phyloP scores from a whole-genome alignment of 1,139 yeast genomes.

The Nakaseomyces bracarensis region DNA sequence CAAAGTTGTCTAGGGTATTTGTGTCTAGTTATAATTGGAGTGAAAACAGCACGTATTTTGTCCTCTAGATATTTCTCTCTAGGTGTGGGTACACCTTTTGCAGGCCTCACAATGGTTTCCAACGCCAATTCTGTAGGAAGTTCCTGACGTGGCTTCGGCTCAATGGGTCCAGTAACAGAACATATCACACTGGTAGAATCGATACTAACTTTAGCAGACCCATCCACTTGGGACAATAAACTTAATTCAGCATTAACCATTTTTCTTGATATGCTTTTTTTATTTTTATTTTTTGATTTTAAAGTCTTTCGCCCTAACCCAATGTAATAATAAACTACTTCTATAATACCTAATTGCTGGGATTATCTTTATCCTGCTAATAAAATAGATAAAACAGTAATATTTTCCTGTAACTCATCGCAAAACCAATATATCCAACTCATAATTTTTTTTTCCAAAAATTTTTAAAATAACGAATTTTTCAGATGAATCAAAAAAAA shows the following conservation, averaged over 20 bases:
- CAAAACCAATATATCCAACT: no score
- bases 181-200: conserved; percentile 54
- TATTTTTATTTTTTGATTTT: no score
- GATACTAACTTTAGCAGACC: conserved; percentile 56
- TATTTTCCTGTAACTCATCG: no score
- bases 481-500: no score
- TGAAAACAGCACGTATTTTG: conserved; percentile 53
- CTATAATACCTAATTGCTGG: no score
- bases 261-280: neutral
- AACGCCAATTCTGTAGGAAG: conserved; percentile 69
- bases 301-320: no score
- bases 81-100: conserved; percentile 63
- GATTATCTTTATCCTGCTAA: no score
- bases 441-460: no score
- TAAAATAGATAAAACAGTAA: no score
- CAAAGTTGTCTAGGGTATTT: conserved; percentile 77
- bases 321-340: no score
- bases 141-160: conserved; percentile 77
- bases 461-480: no score
- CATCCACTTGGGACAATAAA: conserved; percentile 57
- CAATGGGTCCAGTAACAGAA: conserved; percentile 87
- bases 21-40: conserved; percentile 54
- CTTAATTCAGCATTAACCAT: conserved; percentile 20
- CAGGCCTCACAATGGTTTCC: conserved; percentile 76
- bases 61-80: conserved; percentile 74